Evolutionary conservation across 352 stramenopile species (phyloP).

Genomic region (Globisporangium nagaii): DNA sequence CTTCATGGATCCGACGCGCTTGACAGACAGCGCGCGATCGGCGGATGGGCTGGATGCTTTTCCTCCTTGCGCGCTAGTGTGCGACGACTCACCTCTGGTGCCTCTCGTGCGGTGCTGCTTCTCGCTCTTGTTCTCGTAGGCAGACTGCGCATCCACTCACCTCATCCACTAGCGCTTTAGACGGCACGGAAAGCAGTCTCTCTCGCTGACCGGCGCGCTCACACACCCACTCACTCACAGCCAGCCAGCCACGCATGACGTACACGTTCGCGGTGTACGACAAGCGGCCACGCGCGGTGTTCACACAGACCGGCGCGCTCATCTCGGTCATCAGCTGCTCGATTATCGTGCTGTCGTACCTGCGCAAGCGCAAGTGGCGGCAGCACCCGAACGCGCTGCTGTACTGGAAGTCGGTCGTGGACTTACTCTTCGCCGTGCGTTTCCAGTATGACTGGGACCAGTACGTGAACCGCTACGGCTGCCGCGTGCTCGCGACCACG

Average conservation of each 20-base stretch:
- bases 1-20: no score
- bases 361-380: conserved; percentile 60
- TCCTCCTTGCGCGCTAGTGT: no score
- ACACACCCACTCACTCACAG: not conserved
- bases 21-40: no score
- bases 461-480: conserved; percentile 41
- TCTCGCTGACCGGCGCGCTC: no score
- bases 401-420: conserved; percentile 75
- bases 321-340: conserved; percentile 77
- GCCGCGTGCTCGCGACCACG: conserved; percentile 47
- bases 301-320: conserved; percentile 59
- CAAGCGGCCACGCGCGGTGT: conserved; percentile 33
- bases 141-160: no score
- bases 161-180: no score
- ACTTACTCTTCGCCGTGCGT: conserved; percentile 67
- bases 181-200: no score
- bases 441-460: conserved; percentile 70
- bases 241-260: conserved; percentile 1
- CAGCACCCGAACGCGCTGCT: conserved; percentile 80
- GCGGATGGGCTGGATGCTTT: no score
- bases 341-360: conserved; percentile 61
- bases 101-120: no score
- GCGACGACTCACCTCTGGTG: no score
- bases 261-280: conserved; percentile 17
- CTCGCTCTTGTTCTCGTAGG: no score